Percentiles rank a stretch among this genome's conserved stretches.
Conservation (phyloP, 2,329 filamentous ascomycete species). For the Ascochyta viciae-villosae region DNA sequence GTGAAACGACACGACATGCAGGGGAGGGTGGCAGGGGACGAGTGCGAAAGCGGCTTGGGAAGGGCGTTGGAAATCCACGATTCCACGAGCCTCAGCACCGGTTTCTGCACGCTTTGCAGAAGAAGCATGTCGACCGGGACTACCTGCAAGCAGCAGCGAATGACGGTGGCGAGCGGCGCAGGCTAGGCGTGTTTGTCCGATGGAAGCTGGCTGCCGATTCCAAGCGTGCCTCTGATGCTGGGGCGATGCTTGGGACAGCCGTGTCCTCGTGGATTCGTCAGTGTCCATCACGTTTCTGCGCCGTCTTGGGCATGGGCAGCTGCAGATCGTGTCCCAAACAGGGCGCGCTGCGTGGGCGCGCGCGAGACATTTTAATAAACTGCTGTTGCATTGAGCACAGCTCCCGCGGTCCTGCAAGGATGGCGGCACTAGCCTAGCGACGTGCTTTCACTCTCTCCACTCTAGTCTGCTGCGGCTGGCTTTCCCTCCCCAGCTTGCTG, state of each 20-base stretch:
- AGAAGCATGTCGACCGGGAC: constrained; percentile 13
- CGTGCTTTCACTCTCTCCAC: constrained; percentile 3
- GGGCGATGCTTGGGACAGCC: not conserved
- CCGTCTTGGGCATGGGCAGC: constrained; percentile 13
- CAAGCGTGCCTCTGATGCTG: not conserved
- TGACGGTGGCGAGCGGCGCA: not conserved
- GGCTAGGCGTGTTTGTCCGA: constrained; percentile 1
- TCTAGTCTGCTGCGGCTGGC: constrained; percentile 2
- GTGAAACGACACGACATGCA: constrained; percentile 13
- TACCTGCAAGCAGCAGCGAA: constrained; percentile 10
- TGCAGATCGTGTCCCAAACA: constrained; percentile 18
- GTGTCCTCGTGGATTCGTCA: constrained; percentile 9
- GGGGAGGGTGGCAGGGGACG: constrained; percentile 9
- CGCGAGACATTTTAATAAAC: constrained; percentile 15
- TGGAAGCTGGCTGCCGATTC: constrained; percentile 9
- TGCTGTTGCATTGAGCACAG: constrained; percentile 11
- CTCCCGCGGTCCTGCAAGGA: constrained; percentile 6
- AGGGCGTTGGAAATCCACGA: constrained; percentile 3
- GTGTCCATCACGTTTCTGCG: constrained; percentile 10
- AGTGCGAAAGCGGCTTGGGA: constrained; percentile 2
- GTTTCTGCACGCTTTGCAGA: constrained; percentile 15
- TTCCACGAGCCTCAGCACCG: constrained; percentile 12
- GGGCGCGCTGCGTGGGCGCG: constrained; percentile 11
- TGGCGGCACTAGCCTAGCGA: constrained; percentile 7
- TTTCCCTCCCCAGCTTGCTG: not conserved